A percentile compares a stretch with the other conserved stretches of the same genome.
Conservation (phyloP, 2,329 filamentous ascomycete species). For the Meredithiella fracta region DNA sequence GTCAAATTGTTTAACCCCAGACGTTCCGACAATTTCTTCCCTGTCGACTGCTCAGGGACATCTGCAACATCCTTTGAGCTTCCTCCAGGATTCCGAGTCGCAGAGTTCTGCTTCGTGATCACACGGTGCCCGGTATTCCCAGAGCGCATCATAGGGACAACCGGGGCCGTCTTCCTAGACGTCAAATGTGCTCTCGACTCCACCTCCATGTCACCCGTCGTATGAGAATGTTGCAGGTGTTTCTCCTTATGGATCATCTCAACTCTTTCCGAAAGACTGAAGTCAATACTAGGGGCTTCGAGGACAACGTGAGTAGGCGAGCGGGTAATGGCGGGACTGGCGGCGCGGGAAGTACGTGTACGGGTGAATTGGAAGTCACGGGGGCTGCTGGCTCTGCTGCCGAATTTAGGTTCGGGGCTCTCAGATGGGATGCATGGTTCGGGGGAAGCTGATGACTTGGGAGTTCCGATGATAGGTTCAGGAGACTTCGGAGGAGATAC, state of each 20-base stretch:
- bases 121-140: slow-evolving; percentile 3
- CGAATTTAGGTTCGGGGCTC: slow-evolving; percentile 5
- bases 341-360: slow-evolving; percentile 5
- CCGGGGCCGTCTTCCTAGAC: slow-evolving; percentile 3
- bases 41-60: background rate
- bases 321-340: background rate
- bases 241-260: slow-evolving; percentile 21
- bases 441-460: slow-evolving; percentile 1
- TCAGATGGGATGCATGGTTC: background rate
- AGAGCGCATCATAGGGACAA: background rate
- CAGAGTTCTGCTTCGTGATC: slow-evolving; percentile 4
- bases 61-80: background rate
- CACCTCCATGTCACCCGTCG: slow-evolving; percentile 26
- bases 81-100: background rate
- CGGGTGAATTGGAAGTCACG: background rate
- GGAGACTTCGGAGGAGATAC: slow-evolving; percentile 4
- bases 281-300: slow-evolving; percentile 6
- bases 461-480: background rate
- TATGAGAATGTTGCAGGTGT: slow-evolving; percentile 18
- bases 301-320: slow-evolving; percentile 1
- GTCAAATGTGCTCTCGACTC: slow-evolving; percentile 22
- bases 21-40: slow-evolving; percentile 59
- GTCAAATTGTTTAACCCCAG: slow-evolving; percentile 39
- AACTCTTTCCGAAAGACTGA: slow-evolving; percentile 13
- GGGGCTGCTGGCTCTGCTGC: slow-evolving; percentile 10